These are phyloP conservation scores for Penicillium odoratum DNA, from an alignment of 495 filamentous ascomycete genomes.

Conservation along the genomic window DNA sequence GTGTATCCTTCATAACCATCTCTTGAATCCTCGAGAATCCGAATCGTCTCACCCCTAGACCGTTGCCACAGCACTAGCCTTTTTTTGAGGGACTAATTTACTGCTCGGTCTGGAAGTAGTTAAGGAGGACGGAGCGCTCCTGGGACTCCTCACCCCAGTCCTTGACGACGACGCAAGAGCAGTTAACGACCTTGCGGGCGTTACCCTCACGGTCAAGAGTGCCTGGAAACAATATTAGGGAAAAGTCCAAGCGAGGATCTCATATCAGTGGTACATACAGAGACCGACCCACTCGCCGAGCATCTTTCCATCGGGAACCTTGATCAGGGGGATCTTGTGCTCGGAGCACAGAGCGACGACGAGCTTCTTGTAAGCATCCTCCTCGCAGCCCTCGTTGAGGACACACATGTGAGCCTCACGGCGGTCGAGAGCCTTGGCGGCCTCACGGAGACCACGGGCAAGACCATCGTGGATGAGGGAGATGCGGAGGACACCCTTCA, in stretches of 20 bases:
- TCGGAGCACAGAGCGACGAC: conserved; percentile 96
- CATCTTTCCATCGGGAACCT: conserved; percentile 99
- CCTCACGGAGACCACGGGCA: conserved; percentile 95
- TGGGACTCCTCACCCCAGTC: conserved; percentile 99
- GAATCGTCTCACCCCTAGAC: conserved; percentile 12
- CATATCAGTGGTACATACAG: conserved; percentile 60
- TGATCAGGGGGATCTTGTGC: conserved; percentile 99
- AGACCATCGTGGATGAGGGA: conserved; percentile 99
- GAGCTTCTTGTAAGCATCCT: conserved; percentile 99
- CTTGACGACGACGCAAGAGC: conserved; percentile 98
- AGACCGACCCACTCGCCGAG: conserved; percentile 99
- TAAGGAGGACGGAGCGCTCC: conserved; percentile 95
- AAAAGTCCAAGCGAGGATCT: not conserved
- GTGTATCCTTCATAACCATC: conserved; percentile 2
- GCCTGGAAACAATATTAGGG: conserved; percentile 54
- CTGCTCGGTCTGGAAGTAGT: conserved; percentile 97
- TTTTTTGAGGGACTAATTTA: conserved; percentile 38
- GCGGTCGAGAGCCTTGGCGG: conserved; percentile 94
- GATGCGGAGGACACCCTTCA: conserved; percentile 95
- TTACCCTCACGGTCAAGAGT: conserved; percentile 98
- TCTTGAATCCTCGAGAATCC: conserved; percentile 9
- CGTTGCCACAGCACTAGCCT: conserved; percentile 8
- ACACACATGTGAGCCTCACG: conserved; percentile 99
- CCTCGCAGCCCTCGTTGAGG: conserved; percentile 97
- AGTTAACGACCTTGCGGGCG: conserved; percentile 99